A percentile compares a stretch with the other conserved stretches of the same genome.
phyloP scores from a whole-genome alignment of 2,329 filamentous ascomycete species.

The Verruconis gallopava region DNA sequence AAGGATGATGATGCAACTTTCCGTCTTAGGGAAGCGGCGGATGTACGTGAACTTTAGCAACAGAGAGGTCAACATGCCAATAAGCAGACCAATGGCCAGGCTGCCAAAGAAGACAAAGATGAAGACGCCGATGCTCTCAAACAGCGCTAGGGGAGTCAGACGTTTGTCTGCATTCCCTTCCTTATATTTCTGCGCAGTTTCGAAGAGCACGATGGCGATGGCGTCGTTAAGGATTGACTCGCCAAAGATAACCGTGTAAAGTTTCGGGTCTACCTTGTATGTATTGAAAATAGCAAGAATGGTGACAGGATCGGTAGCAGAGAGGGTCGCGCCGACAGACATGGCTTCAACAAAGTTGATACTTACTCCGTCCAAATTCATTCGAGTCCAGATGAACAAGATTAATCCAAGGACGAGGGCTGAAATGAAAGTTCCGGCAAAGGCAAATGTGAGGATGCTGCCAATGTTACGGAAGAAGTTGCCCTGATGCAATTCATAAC shows the following conservation, averaged over 20 bases:
- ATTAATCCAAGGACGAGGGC: constrained; percentile 87
- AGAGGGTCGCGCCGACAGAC: constrained; percentile 88
- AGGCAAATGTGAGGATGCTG: constrained; percentile 93
- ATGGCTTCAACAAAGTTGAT: constrained; percentile 94
- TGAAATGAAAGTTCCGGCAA: constrained; percentile 92
- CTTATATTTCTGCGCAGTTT: constrained; percentile 89
- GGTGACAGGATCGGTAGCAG: constrained; percentile 92
- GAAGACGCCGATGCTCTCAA: constrained; percentile 90
- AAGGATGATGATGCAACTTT: constrained; percentile 85
- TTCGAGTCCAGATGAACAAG: constrained; percentile 75
- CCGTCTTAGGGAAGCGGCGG: constrained; percentile 84
- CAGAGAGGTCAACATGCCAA: constrained; percentile 78
- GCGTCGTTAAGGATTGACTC: constrained; percentile 98
- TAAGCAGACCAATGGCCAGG: constrained; percentile 72
- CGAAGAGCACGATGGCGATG: constrained; percentile 95
- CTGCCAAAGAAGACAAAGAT: constrained; percentile 93
- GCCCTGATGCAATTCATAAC: constrained; percentile 93
- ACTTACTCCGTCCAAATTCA: constrained; percentile 72
- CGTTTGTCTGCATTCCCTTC: constrained; percentile 55
- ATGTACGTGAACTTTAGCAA: constrained; percentile 91
- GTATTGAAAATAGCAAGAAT: constrained; percentile 98
- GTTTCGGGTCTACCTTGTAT: constrained; percentile 96
- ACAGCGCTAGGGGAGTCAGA: constrained; percentile 66
- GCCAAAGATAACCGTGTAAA: constrained; percentile 97
- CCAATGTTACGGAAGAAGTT: constrained; percentile 99